phyloP scores from a whole-genome alignment of 805 yeast species.

The Candida xyloterini region DNA sequence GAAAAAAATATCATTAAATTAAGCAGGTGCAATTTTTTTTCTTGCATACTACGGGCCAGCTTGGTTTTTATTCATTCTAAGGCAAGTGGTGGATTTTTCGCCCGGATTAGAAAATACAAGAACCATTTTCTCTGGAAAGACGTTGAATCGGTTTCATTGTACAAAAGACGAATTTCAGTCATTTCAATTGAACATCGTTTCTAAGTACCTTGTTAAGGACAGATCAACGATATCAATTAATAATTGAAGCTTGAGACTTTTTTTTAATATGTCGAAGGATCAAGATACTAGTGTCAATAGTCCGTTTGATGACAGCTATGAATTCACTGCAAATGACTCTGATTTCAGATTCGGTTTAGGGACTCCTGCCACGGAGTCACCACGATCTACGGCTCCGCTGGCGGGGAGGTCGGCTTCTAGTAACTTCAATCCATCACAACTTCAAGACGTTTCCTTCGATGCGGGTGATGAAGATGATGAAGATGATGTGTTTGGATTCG shows the following conservation, averaged over 20 bases:
- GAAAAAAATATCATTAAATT: neutral
- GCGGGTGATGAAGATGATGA: constrained; percentile 1
- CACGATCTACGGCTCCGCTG: constrained; percentile 13
- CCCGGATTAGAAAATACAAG: neutral
- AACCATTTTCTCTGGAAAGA: neutral
- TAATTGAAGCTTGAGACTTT: neutral
- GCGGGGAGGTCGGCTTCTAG: constrained; percentile 11
- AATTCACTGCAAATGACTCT: constrained; percentile 11
- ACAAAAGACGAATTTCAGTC: neutral
- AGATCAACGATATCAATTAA: constrained; percentile 2
- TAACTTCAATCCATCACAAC: constrained; percentile 4
- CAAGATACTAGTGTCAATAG: constrained; percentile 14
- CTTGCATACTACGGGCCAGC: constrained; percentile 7
- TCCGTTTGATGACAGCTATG: constrained; percentile 20
- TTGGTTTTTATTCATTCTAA: constrained; percentile 1
- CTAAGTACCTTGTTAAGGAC: constrained; percentile 1
- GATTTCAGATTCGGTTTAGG: constrained; percentile 11
- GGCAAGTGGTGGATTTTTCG: neutral
- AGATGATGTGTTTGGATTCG: constrained; percentile 11
- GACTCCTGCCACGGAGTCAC: constrained; percentile 11
- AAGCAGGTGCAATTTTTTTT: constrained; percentile 9
- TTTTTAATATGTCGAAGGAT: constrained; percentile 12
- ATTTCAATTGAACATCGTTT: neutral
- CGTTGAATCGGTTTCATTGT: neutral
- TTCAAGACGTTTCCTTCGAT: constrained; percentile 3